Conservation (phyloP, 495 filamentous ascomycete species). For the Collariella sp. region DNA sequence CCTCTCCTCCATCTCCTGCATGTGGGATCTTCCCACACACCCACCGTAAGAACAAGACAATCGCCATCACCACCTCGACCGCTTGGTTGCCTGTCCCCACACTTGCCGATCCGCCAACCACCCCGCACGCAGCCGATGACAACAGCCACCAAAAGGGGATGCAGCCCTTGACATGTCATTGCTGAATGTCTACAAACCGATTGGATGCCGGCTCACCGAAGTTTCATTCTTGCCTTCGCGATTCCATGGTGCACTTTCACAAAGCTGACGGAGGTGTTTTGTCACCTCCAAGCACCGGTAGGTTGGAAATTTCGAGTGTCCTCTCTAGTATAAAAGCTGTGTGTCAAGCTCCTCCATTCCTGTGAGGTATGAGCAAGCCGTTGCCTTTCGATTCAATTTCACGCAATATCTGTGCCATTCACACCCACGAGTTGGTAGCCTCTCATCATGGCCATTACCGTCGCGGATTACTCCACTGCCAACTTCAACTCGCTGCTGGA, state of each 20-base stretch:
- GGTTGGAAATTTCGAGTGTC: background rate
- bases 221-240: background rate
- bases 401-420: background rate
- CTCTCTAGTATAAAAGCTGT: background rate
- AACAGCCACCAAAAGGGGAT: background rate
- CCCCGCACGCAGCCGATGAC: background rate
- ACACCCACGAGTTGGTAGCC: background rate
- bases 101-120: no score
- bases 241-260: background rate
- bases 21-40: no score
- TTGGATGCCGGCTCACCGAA: background rate
- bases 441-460: background rate
- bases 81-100: no score
- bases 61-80: no score
- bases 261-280: background rate
- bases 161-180: background rate
- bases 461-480: background rate
- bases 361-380: background rate
- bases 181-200: background rate
- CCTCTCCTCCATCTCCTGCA: no score
- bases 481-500: background rate
- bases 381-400: background rate
- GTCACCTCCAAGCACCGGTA: background rate
- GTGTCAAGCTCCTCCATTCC: background rate
- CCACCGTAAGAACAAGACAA: no score